These are phyloP conservation scores for Cutaneotrichosporon curvatum DNA, from an alignment of 1,284 basidiomycete genomes.

Conservation along the genomic window DNA sequence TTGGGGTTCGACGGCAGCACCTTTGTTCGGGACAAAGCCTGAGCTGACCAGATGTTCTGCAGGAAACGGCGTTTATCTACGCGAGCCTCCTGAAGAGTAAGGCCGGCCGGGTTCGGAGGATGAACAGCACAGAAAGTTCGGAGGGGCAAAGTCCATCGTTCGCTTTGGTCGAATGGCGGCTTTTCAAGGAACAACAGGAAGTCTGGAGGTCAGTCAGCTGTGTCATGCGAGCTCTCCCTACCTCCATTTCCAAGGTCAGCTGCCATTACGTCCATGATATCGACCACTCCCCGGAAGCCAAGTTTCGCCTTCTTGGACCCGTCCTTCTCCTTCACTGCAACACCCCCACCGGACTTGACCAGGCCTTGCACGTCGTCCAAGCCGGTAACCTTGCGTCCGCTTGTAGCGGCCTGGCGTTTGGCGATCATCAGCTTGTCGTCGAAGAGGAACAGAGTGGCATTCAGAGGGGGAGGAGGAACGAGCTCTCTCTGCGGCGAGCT, in stretches of 20 bases:
- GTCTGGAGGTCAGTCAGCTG: slow-evolving; percentile 50
- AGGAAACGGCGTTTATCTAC: slow-evolving; percentile 73
- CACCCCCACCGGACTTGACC: slow-evolving; percentile 51
- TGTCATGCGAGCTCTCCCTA: slow-evolving; percentile 43
- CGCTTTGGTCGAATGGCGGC: slow-evolving; percentile 68
- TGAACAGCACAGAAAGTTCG: slow-evolving; percentile 65
- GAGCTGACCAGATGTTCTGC: slow-evolving; percentile 74
- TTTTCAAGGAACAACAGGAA: slow-evolving; percentile 76
- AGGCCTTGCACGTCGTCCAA: slow-evolving; percentile 76
- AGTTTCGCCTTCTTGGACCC: slow-evolving; percentile 64
- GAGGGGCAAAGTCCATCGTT: slow-evolving; percentile 75
- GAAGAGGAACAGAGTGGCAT: slow-evolving; percentile 88
- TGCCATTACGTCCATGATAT: slow-evolving; percentile 73
- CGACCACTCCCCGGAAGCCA: slow-evolving; percentile 77
- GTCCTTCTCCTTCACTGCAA: slow-evolving; percentile 41
- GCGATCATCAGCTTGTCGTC: slow-evolving; percentile 89
- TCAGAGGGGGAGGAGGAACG: slow-evolving; percentile 48
- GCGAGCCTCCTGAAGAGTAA: slow-evolving; percentile 59
- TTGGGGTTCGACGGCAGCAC: slow-evolving; percentile 37
- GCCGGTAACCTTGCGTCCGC: slow-evolving; percentile 68
- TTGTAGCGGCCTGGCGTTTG: slow-evolving; percentile 73
- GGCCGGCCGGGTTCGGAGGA: slow-evolving; percentile 58
- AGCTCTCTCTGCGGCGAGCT: slow-evolving; percentile 6
- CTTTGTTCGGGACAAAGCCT: slow-evolving; percentile 67
- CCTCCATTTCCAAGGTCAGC: slow-evolving; percentile 77